phyloP scores from a whole-genome alignment of 192 early-diverging fungal species.

The Backusella tuberculispora region DNA sequence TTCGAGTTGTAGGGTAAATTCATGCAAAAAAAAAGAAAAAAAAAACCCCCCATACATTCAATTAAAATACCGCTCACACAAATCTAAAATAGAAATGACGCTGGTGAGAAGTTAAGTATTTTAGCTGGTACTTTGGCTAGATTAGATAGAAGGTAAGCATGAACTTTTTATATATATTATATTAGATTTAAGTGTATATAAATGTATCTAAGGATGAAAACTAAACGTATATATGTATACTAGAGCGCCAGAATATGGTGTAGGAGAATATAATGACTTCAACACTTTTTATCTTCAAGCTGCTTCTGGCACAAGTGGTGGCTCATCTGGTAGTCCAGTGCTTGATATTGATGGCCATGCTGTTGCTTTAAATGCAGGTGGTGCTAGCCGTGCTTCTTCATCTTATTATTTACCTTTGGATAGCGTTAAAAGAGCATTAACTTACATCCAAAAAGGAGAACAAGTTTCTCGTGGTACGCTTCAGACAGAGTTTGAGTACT shows the following conservation, averaged over 20 bases:
- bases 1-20: constrained; percentile 72
- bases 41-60: not conserved
- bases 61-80: not conserved
- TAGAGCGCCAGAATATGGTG: constrained; percentile 71
- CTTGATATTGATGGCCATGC: constrained; percentile 78
- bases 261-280: constrained; percentile 74
- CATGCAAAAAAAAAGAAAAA: not conserved
- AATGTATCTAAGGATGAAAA: not conserved
- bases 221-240: not conserved
- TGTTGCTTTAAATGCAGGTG: constrained; percentile 77
- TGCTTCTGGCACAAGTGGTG: constrained; percentile 73
- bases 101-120: constrained; percentile 81
- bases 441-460: constrained; percentile 56
- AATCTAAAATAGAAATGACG: constrained; percentile 57
- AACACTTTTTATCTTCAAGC: constrained; percentile 86
- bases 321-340: constrained; percentile 79
- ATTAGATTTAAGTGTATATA: not conserved
- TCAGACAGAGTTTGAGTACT: constrained; percentile 72
- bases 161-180: not conserved
- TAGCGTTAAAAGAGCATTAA: constrained; percentile 68
- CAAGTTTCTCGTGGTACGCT: constrained; percentile 75
- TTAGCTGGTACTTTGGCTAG: constrained; percentile 74
- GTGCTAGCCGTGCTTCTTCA: constrained; percentile 68
- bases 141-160: constrained; percentile 60
- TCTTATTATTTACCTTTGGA: constrained; percentile 80